These are phyloP conservation scores for Zygoascus bituminiphila DNA, from an alignment of 805 yeast genomes.

Conservation along the genomic window DNA sequence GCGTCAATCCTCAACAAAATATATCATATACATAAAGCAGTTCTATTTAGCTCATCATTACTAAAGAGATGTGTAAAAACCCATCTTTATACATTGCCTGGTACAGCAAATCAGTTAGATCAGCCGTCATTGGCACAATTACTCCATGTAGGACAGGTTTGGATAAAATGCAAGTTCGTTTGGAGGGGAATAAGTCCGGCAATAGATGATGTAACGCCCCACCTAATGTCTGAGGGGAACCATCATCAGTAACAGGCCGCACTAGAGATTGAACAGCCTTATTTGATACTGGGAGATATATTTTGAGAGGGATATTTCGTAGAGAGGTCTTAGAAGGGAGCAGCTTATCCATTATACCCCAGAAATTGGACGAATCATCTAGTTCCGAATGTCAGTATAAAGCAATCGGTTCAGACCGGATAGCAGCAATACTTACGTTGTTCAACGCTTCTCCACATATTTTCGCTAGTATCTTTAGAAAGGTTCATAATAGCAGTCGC, in stretches of 20 bases:
- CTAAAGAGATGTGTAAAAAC: conserved; percentile 47
- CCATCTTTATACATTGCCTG: conserved; percentile 52
- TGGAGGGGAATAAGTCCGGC: conserved; percentile 41
- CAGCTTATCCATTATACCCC: conserved; percentile 21
- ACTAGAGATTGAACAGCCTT: conserved; percentile 31
- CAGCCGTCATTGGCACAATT: conserved; percentile 36
- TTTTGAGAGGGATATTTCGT: conserved; percentile 26
- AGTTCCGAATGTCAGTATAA: neutral
- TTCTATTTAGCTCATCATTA: conserved; percentile 27
- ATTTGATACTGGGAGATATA: conserved; percentile 31
- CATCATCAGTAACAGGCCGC: conserved; percentile 13
- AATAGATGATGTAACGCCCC: conserved; percentile 33
- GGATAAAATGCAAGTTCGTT: conserved; percentile 31
- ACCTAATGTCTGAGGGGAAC: conserved; percentile 30
- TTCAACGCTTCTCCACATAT: conserved; percentile 47
- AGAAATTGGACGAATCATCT: conserved; percentile 20
- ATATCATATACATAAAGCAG: too few species aligned
- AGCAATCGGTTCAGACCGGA: neutral
- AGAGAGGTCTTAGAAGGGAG: conserved; percentile 17
- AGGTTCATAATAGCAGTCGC: conserved; percentile 74
- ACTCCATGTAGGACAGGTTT: conserved; percentile 51
- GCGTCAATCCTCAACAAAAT: too few species aligned
- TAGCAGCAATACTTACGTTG: conserved; percentile 6
- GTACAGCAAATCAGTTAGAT: conserved; percentile 39
- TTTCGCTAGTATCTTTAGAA: conserved; percentile 50